A percentile compares a stretch with the other conserved stretches of the same genome.
These are phyloP conservation scores for Phytophthora pinifolia DNA, from an alignment of 352 stramenopile species.

Conservation along the genomic window DNA sequence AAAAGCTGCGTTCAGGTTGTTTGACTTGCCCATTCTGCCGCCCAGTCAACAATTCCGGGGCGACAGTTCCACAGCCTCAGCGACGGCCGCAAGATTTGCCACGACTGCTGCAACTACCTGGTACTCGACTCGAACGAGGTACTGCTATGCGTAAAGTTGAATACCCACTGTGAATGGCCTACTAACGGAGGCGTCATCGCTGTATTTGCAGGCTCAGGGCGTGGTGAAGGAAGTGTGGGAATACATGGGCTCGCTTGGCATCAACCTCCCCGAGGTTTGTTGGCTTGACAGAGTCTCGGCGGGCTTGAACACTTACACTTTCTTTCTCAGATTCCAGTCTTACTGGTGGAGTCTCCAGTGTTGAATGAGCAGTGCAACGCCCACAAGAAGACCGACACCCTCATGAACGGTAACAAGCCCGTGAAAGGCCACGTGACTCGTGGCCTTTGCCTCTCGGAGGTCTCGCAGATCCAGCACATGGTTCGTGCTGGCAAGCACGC, in stretches of 20 bases:
- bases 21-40: not conserved
- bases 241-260: slow-evolving; percentile 70
- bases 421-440: slow-evolving; percentile 44
- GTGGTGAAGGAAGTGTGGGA: slow-evolving; percentile 69
- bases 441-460: slow-evolving; percentile 56
- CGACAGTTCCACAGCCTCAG: slow-evolving; percentile 59
- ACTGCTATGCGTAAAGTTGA: not conserved
- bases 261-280: slow-evolving; percentile 52
- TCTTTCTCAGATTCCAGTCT: slow-evolving; percentile 51
- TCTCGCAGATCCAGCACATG: slow-evolving; percentile 57
- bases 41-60: slow-evolving; percentile 21
- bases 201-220: slow-evolving; percentile 23
- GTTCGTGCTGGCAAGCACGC: slow-evolving; percentile 36
- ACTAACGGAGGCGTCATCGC: not conserved
- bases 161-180: not conserved
- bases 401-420: slow-evolving; percentile 34
- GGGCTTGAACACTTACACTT: not conserved
- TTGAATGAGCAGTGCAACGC: slow-evolving; percentile 50
- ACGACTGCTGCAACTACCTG: slow-evolving; percentile 58
- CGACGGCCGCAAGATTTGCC: slow-evolving; percentile 68
- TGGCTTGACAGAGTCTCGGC: not conserved
- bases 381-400: slow-evolving; percentile 29
- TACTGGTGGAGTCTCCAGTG: slow-evolving; percentile 57
- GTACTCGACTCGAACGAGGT: slow-evolving; percentile 68
- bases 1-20: not conserved